Evolutionary conservation across 768 basidiomycete genomes (phyloP).

Genomic region (Rhizopogon roseolus): DNA sequence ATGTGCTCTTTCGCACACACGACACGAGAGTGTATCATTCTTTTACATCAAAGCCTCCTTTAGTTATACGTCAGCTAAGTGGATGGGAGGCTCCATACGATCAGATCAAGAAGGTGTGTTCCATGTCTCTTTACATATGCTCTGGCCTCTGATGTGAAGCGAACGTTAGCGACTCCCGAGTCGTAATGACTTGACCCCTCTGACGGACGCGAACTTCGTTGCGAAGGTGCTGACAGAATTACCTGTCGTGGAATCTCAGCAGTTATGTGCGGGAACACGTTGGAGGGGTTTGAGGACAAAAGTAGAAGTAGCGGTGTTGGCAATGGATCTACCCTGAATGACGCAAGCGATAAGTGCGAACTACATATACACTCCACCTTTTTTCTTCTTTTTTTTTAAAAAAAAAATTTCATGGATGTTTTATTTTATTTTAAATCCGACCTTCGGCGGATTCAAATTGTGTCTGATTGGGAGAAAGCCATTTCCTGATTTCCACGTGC

Average conservation of each 20-base stretch:
- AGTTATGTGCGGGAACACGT: constrained; percentile 63
- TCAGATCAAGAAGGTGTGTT: constrained; percentile 65
- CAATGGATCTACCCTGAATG: background rate
- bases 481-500: background rate
- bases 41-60: constrained; percentile 54
- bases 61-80: constrained; percentile 72
- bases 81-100: constrained; percentile 94
- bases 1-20: constrained; percentile 84
- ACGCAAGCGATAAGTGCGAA: background rate
- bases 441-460: background rate
- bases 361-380: background rate
- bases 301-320: constrained; percentile 47
- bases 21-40: constrained; percentile 92
- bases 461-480: background rate
- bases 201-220: constrained; percentile 86
- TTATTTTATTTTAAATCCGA: background rate
- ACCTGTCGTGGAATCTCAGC: constrained; percentile 52
- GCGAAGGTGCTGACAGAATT: constrained; percentile 64
- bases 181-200: constrained; percentile 77
- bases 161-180: constrained; percentile 55
- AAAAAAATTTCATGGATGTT: background rate
- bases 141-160: background rate
- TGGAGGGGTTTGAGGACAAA: constrained; percentile 81
- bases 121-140: background rate
- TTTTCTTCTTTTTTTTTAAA: background rate